A percentile compares a stretch with the other conserved stretches of the same genome.
Conservation (phyloP, 2,329 filamentous ascomycete genomes). For the Claviceps citrina region DNA sequence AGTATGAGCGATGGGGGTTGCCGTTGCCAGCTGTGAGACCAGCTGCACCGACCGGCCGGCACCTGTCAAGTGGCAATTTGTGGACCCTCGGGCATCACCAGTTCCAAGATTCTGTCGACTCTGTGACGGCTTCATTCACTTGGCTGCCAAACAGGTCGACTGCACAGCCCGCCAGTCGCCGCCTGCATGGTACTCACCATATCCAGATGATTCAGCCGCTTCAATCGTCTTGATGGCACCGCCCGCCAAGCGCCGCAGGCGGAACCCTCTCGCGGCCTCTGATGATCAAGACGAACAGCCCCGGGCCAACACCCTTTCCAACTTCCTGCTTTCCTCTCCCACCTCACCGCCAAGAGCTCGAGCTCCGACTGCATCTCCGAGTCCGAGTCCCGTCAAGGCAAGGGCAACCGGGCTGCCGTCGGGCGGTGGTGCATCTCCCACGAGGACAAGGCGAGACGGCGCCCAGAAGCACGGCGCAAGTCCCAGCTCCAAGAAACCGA, state of each 20-base stretch:
- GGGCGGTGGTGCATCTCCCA: conserved; percentile 10
- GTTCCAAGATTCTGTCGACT: no score
- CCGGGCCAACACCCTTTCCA: conserved; percentile 31
- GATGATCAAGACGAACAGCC: conserved; percentile 34
- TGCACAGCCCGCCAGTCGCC: not conserved
- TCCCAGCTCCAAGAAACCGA: conserved; percentile 25
- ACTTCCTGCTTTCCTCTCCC: conserved; percentile 40
- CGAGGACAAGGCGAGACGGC: conserved; percentile 7
- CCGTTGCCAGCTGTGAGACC: no score
- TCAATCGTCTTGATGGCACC: conserved; percentile 36
- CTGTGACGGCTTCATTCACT: not conserved
- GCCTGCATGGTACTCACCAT: conserved; percentile 11
- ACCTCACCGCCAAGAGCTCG: conserved; percentile 21
- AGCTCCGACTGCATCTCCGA: conserved; percentile 24
- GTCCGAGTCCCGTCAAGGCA: no score
- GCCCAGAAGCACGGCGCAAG: conserved; percentile 15
- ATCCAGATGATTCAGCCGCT: conserved; percentile 15
- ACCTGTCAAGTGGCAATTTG: no score
- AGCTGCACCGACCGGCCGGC: no score
- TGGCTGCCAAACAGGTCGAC: no score
- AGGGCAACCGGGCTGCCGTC: no score
- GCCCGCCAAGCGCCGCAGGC: conserved; percentile 43
- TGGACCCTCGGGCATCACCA: not conserved
- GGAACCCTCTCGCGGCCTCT: conserved; percentile 35
- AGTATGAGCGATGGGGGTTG: no score